phyloP scores from a whole-genome alignment of 345 rosid genomes.

The Anacardium occidentale region DNA sequence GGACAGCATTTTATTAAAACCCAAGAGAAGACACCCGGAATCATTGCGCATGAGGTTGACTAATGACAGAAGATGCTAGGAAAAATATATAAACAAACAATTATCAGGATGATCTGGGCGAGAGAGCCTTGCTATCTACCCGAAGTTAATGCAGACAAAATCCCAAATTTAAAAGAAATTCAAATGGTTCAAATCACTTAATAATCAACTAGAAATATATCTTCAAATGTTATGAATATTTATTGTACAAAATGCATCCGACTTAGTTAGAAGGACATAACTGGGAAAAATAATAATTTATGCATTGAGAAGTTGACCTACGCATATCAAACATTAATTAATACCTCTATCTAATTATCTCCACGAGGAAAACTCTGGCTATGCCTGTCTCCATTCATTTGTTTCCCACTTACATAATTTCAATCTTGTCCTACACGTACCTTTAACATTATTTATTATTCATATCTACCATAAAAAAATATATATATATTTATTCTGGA shows the following conservation, averaged over 20 bases:
- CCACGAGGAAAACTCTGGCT: background rate
- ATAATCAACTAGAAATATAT: too few relatives aligned
- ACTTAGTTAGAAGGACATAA: too few relatives aligned
- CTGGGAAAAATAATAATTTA: too few relatives aligned
- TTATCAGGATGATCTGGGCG: background rate
- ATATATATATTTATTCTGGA: background rate
- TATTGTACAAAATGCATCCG: too few relatives aligned
- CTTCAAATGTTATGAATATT: too few relatives aligned
- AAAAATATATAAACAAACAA: background rate
- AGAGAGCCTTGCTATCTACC: background rate
- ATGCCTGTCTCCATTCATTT: background rate
- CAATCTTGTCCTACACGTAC: conserved; percentile 25
- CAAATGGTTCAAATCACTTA: background rate
- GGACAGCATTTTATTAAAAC: background rate
- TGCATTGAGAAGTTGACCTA: conserved; percentile 12
- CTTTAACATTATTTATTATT: background rate
- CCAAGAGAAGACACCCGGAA: conserved; percentile 13
- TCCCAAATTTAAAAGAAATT: too few relatives aligned
- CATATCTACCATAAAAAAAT: too few relatives aligned
- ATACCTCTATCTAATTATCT: background rate
- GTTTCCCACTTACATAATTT: conserved; percentile 3
- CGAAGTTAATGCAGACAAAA: background rate
- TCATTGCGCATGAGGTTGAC: conserved; percentile 18
- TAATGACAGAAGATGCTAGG: conserved; percentile 16
- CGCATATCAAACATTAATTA: background rate